Conservation (phyloP, 2,329 filamentous ascomycete species). For the Exophiala lecanii-corni region DNA sequence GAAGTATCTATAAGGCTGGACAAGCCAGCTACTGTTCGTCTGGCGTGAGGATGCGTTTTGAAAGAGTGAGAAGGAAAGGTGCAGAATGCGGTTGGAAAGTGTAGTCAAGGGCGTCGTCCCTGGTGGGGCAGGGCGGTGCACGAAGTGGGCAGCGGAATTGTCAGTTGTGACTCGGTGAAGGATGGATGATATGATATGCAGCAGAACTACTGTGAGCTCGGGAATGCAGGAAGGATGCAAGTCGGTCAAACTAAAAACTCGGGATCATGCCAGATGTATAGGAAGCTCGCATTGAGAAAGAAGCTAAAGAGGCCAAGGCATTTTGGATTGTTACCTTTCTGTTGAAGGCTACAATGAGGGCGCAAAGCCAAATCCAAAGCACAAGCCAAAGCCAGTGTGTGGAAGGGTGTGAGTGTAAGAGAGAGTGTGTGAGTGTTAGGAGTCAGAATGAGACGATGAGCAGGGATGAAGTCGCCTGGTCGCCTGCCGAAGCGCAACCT, state of each 20-base stretch:
- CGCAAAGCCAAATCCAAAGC: no score
- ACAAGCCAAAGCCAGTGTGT: no score
- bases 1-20: conserved; percentile 10
- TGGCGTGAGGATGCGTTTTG: conserved; percentile 17
- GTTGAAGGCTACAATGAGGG: no score
- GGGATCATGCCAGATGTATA: neutral
- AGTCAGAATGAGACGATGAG: no score
- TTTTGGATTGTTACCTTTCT: conserved; percentile 4
- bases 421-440: no score
- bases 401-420: no score
- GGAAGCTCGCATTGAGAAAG: neutral
- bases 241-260: neutral
- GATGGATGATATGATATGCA: neutral
- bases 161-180: conserved; percentile 4
- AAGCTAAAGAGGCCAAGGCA: no score
- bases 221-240: conserved; percentile 1
- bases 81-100: conserved; percentile 3
- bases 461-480: no score
- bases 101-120: no score
- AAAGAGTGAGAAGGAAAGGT: conserved; percentile 1
- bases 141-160: conserved; percentile 5
- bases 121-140: conserved; percentile 12
- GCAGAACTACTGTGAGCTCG: neutral
- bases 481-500: conserved; percentile 7
- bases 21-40: conserved; percentile 14